Conservation (phyloP, 225 moss, liverwort and hornwort genomes). For the Sphagnum tenellum region DNA sequence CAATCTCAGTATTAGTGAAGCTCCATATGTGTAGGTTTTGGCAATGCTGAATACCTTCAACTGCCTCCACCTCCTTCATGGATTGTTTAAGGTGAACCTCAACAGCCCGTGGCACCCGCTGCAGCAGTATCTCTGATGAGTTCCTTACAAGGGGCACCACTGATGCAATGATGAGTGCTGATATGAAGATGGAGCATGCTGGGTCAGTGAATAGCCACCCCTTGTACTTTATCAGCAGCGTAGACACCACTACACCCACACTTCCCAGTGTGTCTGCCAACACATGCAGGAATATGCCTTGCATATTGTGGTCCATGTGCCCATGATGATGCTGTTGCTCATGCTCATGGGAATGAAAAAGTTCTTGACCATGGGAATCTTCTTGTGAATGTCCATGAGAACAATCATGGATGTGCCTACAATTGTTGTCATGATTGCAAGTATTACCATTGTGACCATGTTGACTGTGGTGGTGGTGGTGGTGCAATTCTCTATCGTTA, state of each 20-base stretch:
- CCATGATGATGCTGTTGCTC: constrained; percentile 50
- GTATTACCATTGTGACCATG: constrained; percentile 11
- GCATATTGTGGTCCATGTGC: constrained; percentile 86
- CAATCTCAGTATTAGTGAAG: constrained; percentile 63
- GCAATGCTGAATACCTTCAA: constrained; percentile 80
- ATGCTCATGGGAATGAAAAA: constrained; percentile 15
- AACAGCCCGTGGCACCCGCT: constrained; percentile 72
- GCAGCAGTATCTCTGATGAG: constrained; percentile 78
- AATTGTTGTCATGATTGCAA: constrained; percentile 11
- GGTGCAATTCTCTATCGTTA: background rate
- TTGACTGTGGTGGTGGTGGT: constrained; percentile 5
- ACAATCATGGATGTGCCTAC: constrained; percentile 11
- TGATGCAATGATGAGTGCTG: constrained; percentile 69
- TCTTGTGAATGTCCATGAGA: constrained; percentile 8
- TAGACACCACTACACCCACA: constrained; percentile 86
- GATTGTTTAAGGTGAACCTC: constrained; percentile 61
- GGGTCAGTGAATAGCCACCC: constrained; percentile 93
- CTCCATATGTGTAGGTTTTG: constrained; percentile 86
- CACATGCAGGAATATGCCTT: constrained; percentile 87
- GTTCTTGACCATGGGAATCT: constrained; percentile 11
- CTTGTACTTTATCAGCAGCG: constrained; percentile 74
- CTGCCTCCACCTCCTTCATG: constrained; percentile 63
- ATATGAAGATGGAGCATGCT: constrained; percentile 92
- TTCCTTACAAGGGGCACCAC: constrained; percentile 83
- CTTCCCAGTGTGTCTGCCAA: constrained; percentile 92